Evolutionary conservation across 78 protist species (phyloP).

Genomic region (Tieghemostelium lacteum): DNA sequence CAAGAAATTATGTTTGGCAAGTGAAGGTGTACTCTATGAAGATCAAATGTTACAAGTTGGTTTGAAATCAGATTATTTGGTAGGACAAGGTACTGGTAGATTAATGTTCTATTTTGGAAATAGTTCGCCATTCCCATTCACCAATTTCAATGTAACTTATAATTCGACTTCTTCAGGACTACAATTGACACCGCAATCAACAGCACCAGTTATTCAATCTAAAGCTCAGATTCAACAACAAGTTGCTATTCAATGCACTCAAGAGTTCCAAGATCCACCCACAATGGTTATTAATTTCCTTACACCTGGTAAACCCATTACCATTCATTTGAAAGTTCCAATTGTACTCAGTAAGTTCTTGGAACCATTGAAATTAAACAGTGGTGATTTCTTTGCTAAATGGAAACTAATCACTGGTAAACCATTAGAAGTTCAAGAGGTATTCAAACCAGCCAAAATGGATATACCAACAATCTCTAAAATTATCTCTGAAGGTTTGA

Average conservation of each 20-base stretch:
- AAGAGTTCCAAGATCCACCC: slow-evolving; percentile 75
- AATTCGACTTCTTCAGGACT: slow-evolving; percentile 13
- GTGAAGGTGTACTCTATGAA: slow-evolving; percentile 85
- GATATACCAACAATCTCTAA: slow-evolving; percentile 24
- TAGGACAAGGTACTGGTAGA: slow-evolving; percentile 64
- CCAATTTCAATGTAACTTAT: slow-evolving; percentile 19
- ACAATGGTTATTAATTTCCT: slow-evolving; percentile 34
- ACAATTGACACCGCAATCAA: slow-evolving; percentile 62
- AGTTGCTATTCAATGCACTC: slow-evolving; percentile 32
- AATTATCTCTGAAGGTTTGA: slow-evolving; percentile 50
- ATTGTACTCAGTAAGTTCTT: slow-evolving; percentile 73
- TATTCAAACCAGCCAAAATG: slow-evolving; percentile 54
- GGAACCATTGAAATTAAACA: slow-evolving; percentile 42
- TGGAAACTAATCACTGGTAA: slow-evolving; percentile 83
- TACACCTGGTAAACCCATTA: slow-evolving; percentile 66
- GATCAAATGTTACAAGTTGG: slow-evolving; percentile 84
- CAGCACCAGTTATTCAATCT: slow-evolving; percentile 77
- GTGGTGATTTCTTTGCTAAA: slow-evolving; percentile 63
- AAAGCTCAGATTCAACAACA: slow-evolving; percentile 81
- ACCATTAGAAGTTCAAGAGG: slow-evolving; percentile 77
- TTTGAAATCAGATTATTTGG: slow-evolving; percentile 69
- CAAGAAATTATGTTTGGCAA: slow-evolving; percentile 27
- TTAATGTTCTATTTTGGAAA: slow-evolving; percentile 80
- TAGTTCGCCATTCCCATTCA: slow-evolving; percentile 58
- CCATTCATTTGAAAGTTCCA: slow-evolving; percentile 68